phyloP scores from a whole-genome alignment of 1,284 basidiomycete genomes.

The Ganoderma sinense region DNA sequence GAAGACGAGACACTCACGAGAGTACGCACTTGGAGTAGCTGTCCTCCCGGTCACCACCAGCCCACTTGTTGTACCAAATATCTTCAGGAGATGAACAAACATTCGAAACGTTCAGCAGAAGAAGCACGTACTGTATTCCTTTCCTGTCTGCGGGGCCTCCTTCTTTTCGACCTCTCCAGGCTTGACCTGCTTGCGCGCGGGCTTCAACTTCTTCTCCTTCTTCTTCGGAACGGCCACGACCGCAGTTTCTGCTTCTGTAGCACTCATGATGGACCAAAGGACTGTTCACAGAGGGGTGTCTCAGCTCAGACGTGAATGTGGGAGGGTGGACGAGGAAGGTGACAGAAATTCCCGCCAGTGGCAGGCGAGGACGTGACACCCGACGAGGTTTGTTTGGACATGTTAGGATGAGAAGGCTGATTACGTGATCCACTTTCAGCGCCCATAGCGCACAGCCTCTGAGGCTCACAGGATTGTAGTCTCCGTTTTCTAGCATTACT shows the following conservation, averaged over 20 bases:
- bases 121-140: slow-evolving; percentile 86
- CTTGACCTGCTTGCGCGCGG: slow-evolving; percentile 91
- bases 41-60: slow-evolving; percentile 93
- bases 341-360: background rate
- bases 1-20: slow-evolving; percentile 9
- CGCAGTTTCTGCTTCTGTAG: slow-evolving; percentile 37
- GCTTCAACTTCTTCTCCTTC: slow-evolving; percentile 67
- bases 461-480: too few species aligned
- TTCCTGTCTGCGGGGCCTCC: slow-evolving; percentile 89
- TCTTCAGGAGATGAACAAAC: slow-evolving; percentile 56
- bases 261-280: slow-evolving; percentile 26
- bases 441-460: background rate
- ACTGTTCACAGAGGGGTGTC: background rate
- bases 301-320: background rate
- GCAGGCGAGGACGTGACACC: background rate
- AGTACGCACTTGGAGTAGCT: slow-evolving; percentile 86
- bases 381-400: slow-evolving; percentile 21
- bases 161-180: slow-evolving; percentile 90
- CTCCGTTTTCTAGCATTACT: too few species aligned
- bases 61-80: slow-evolving; percentile 99
- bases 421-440: slow-evolving; percentile 12
- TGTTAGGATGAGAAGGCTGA: slow-evolving; percentile 26
- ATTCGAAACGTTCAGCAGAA: background rate
- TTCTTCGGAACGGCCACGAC: slow-evolving; percentile 44
- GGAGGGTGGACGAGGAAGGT: background rate